Evolutionary conservation across 140 eudicot species (phyloP).

Genomic region (Senecio squalidus): DNA sequence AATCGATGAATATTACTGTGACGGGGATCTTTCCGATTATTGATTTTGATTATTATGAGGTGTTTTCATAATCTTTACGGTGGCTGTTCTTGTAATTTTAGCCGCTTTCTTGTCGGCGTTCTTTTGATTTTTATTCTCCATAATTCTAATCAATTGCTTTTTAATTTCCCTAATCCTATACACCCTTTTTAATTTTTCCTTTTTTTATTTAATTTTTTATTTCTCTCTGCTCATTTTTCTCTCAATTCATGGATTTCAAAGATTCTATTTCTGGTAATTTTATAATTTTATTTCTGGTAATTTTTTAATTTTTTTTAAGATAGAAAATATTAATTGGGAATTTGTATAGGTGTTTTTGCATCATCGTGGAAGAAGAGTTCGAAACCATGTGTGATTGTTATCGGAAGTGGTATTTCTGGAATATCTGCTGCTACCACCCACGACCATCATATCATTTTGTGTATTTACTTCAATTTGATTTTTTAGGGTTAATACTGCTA

Average conservation of each 20-base stretch:
- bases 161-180: slow-evolving; percentile 93
- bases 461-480: too few species aligned
- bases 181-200: slow-evolving; percentile 31
- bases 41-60: too few species aligned
- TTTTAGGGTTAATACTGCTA: too few species aligned
- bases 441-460: too few species aligned
- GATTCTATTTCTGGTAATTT: slow-evolving; percentile 41
- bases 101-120: slow-evolving; percentile 97
- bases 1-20: too few species aligned
- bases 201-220: slow-evolving; percentile 62
- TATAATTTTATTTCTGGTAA: slow-evolving; percentile 33
- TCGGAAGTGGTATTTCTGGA: slow-evolving; percentile 97
- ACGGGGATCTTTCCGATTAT: too few species aligned
- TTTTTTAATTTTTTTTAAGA: neutral
- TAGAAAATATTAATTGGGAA: neutral
- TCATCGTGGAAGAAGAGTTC: slow-evolving; percentile 46
- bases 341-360: slow-evolving; percentile 44
- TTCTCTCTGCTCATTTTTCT: neutral
- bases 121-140: slow-evolving; percentile 69
- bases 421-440: slow-evolving; percentile 96
- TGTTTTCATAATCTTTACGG: slow-evolving; percentile 77
- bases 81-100: slow-evolving; percentile 62
- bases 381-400: slow-evolving; percentile 71
- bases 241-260: slow-evolving; percentile 38
- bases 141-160: slow-evolving; percentile 67